Evolutionary conservation across 768 basidiomycete species (phyloP), one percentile per base, ranked within the genome.

Genomic region (Leccinum fibrillosum): DNA sequence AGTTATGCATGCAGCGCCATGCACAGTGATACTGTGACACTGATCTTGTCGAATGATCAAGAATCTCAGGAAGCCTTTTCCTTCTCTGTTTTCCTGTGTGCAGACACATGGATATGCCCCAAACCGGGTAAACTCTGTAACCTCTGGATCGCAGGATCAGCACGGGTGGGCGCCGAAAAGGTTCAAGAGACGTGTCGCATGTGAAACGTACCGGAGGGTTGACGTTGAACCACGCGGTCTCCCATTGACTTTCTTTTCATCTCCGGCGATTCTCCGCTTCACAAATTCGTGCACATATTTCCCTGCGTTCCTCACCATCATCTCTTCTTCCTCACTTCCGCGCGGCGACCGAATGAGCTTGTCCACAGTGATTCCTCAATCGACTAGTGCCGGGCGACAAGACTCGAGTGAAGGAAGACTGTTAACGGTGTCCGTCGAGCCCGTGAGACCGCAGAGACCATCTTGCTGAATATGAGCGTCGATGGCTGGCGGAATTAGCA

Each of bases 61-160:
- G 44, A 25, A 53, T 21, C 26, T 65, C 64, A 71, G 21, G 35
- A 32, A 37, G 21, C 55, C 56, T 60, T 62, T 53, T 71, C 69
- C 42, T 64, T 57, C 4, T 34, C 39, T n/a, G 57, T 57, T 60
- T 86, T 86, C 66, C 72, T 80, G 51, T 82, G 78, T 5, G 89
- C 92, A 69, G 94, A 94, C 32, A 94, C 89, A 62, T 94, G 92
- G 17, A 89, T 81, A 69, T 94, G 92, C 0, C 89, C 88, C 49
- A 94, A 76, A 15, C 84, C 88, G 3, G 82, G 87, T 30, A 94
- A 84, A 59, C 90, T 93, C 66, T 94, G 92, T 54, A 93, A 69
- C 68, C 91, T 82, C 90, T 90, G 71, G 28, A 55, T 51, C 52
- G 15, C 30, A 58, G 28, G 21, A 28, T 15, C 25, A 55, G 42